Evolutionary conservation across 108 stramenopile genomes (phyloP).

Genomic region (Fistulifera solaris): DNA sequence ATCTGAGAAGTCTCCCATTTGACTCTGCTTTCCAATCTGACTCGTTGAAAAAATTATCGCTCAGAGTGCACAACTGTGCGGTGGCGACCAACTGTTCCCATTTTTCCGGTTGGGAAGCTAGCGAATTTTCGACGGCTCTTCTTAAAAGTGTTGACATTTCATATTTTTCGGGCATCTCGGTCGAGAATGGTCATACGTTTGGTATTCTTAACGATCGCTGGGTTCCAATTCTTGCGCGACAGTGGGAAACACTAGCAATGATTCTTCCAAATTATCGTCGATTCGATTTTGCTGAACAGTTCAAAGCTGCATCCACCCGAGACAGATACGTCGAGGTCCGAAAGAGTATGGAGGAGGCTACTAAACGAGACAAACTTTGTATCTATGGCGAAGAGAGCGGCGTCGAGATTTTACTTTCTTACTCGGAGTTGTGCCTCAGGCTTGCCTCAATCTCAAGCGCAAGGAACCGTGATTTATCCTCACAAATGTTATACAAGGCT

Average conservation of each 20-base stretch:
- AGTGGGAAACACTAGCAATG: slow-evolving; percentile 36
- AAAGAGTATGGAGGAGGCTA: slow-evolving; percentile 20
- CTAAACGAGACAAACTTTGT: slow-evolving; percentile 24
- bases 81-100: slow-evolving; percentile 62
- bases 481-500: slow-evolving; percentile 6
- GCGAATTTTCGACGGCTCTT: slow-evolving; percentile 51
- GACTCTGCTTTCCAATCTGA: slow-evolving; percentile 2
- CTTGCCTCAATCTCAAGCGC: slow-evolving; percentile 14
- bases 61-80: slow-evolving; percentile 50
- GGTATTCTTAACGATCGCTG: slow-evolving; percentile 22
- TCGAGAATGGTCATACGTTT: slow-evolving; percentile 33
- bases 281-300: slow-evolving; percentile 25
- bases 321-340: slow-evolving; percentile 44
- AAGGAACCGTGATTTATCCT: not conserved
- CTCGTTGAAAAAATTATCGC: slow-evolving; percentile 28
- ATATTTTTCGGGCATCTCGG: slow-evolving; percentile 54
- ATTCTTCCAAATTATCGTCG: slow-evolving; percentile 34
- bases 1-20: not conserved
- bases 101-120: slow-evolving; percentile 76
- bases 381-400: slow-evolving; percentile 52
- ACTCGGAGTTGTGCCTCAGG: slow-evolving; percentile 41
- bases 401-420: slow-evolving; percentile 38
- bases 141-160: slow-evolving; percentile 29
- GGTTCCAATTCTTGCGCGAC: slow-evolving; percentile 28
- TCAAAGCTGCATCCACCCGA: slow-evolving; percentile 17